Evolutionary conservation across 116 monocot genomes (phyloP).

Genomic region (Dioscorea cayenensis): DNA sequence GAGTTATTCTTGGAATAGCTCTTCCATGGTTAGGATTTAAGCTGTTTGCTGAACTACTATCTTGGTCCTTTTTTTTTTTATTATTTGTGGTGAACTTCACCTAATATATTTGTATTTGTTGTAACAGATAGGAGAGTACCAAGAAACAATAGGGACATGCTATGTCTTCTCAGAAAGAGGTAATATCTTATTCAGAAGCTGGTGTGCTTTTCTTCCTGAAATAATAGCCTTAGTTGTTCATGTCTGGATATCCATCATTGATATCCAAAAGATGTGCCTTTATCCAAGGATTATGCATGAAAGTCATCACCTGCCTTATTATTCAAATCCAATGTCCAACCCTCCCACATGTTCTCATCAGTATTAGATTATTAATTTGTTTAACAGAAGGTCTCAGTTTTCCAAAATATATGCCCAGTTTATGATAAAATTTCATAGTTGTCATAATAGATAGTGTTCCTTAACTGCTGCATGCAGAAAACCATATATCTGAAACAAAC

Average conservation of each 20-base stretch:
- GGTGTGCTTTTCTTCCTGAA: too few relatives aligned
- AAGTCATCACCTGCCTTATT: too few relatives aligned
- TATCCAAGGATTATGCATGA: too few relatives aligned
- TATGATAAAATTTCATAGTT: background rate
- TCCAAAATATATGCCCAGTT: background rate
- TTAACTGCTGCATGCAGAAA: constrained; percentile 12
- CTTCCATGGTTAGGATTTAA: background rate
- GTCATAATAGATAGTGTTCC: constrained; percentile 21
- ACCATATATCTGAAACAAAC: constrained; percentile 35
- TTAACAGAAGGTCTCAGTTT: background rate
- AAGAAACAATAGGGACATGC: constrained; percentile 78
- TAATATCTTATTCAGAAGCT: constrained; percentile 9
- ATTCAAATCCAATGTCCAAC: too few relatives aligned
- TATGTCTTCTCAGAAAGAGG: constrained; percentile 69
- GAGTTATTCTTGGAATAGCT: too few relatives aligned
- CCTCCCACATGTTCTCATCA: too few relatives aligned
- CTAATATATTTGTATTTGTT: background rate
- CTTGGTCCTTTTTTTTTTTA: background rate
- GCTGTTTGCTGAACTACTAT: background rate
- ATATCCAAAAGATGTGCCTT: too few relatives aligned
- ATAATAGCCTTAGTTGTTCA: background rate
- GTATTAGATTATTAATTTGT: too few relatives aligned
- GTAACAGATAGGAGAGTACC: constrained; percentile 75
- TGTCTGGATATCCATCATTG: too few relatives aligned
- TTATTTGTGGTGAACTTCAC: background rate